Percentiles rank a stretch among this genome's conserved stretches.
phyloP scores from a whole-genome alignment of 2,329 filamentous ascomycete genomes.

The Ascochyta koolunga region DNA sequence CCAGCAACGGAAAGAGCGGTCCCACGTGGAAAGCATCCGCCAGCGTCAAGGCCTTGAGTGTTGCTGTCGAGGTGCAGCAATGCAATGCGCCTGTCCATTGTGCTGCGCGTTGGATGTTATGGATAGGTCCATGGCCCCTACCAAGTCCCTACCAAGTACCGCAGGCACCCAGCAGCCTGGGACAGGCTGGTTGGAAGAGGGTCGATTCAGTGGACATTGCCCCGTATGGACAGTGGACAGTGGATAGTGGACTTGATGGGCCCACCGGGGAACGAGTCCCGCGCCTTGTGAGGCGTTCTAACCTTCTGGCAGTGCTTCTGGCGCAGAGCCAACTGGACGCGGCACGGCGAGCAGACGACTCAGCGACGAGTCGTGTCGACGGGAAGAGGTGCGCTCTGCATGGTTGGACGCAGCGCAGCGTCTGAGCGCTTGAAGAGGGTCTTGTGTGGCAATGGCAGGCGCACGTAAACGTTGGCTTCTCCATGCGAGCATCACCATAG shows the following conservation, averaged over 20 bases:
- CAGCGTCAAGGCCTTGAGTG: constrained; percentile 1
- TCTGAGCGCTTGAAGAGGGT: constrained; percentile 11
- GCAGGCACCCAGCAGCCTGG: constrained; percentile 39
- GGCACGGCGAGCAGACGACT: constrained; percentile 28
- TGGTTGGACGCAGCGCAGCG: constrained; percentile 5
- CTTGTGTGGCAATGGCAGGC: constrained; percentile 5
- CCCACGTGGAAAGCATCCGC: constrained; percentile 17
- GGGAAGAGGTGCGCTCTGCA: constrained; percentile 11
- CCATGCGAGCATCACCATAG: background rate
- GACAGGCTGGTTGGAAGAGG: constrained; percentile 20
- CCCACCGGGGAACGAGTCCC: constrained; percentile 43
- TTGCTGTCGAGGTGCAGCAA: background rate
- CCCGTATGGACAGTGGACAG: too few relatives aligned
- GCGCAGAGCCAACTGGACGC: constrained; percentile 29
- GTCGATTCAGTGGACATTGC: constrained; percentile 19
- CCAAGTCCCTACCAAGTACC: background rate
- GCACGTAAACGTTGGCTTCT: background rate
- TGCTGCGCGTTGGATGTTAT: constrained; percentile 8
- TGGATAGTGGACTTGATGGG: constrained; percentile 25
- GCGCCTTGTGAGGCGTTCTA: constrained; percentile 32
- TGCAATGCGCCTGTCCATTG: constrained; percentile 12
- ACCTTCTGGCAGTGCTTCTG: constrained; percentile 39
- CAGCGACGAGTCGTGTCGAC: constrained; percentile 22
- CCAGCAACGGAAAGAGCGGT: constrained; percentile 6
- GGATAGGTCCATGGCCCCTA: constrained; percentile 7